phyloP scores from a whole-genome alignment of 1,284 basidiomycete species.

The Coniferiporia sulphurascens region DNA sequence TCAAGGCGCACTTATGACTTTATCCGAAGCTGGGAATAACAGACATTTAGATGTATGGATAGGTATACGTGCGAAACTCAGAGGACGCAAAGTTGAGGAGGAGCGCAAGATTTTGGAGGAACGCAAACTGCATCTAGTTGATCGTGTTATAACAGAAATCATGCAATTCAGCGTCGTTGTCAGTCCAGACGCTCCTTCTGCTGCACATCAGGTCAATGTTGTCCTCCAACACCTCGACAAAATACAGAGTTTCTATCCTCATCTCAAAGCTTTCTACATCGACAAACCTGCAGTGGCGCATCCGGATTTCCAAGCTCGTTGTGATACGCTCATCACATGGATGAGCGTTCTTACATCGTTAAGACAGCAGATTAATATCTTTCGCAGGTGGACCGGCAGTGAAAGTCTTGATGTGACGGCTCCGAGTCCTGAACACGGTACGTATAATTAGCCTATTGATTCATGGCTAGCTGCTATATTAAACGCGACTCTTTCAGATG shows the following conservation, averaged over 20 bases:
- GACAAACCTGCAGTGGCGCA: conserved; percentile 74
- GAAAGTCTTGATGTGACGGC: conserved; percentile 85
- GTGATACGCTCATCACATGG: conserved; percentile 89
- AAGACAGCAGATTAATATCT: conserved; percentile 69
- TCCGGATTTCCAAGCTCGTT: conserved; percentile 65
- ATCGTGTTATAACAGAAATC: conserved; percentile 81
- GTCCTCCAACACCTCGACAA: conserved; percentile 79
- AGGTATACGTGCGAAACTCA: conserved; percentile 82
- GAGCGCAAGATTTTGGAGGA: conserved; percentile 83
- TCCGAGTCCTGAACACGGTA: conserved; percentile 45
- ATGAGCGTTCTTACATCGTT: conserved; percentile 77
- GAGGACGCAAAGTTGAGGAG: conserved; percentile 76
- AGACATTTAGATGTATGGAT: conserved; percentile 78
- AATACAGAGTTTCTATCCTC: conserved; percentile 85
- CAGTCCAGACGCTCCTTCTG: conserved; percentile 41
- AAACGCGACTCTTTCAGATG: conserved; percentile 33
- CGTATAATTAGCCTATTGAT: conserved; percentile 35
- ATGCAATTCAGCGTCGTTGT: conserved; percentile 61
- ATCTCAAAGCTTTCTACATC: conserved; percentile 69
- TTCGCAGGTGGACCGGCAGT: conserved; percentile 90
- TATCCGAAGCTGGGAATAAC: conserved; percentile 66
- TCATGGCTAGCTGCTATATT: conserved; percentile 33
- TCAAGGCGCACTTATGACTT: conserved; percentile 63
- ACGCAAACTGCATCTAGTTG: conserved; percentile 74
- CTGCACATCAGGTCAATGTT: conserved; percentile 67